Conservation (phyloP, 1,284 basidiomycete species). For the Tylopilus sp. region DNA sequence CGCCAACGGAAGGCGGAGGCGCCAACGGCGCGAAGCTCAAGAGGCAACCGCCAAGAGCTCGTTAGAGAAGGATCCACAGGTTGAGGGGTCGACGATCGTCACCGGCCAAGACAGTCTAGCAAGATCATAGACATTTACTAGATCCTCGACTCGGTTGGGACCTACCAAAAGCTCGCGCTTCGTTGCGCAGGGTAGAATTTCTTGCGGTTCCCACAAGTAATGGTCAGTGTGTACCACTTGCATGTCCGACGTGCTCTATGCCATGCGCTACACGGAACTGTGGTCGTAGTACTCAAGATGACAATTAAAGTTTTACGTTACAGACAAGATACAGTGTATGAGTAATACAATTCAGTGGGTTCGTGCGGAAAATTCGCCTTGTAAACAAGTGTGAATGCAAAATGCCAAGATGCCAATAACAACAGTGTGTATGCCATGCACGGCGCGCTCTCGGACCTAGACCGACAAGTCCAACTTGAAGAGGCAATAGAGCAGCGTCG, state of each 20-base stretch:
- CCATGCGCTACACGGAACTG: not conserved
- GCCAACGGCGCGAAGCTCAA: slow-evolving; percentile 24
- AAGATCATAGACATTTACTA: not conserved
- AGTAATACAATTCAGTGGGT: not conserved
- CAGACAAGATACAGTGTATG: not conserved
- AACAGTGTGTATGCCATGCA: not conserved
- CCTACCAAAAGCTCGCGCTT: too few species aligned
- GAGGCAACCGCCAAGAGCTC: not conserved
- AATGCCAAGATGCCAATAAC: not conserved
- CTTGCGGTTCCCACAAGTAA: too few species aligned
- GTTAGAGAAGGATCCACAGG: slow-evolving; percentile 8
- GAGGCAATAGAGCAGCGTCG: slow-evolving; percentile 52
- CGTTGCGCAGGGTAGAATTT: too few species aligned
- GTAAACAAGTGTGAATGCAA: not conserved
- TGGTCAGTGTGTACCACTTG: not conserved
- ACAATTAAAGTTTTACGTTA: not conserved
- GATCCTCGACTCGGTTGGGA: not conserved
- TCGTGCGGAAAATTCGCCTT: not conserved
- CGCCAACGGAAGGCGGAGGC: slow-evolving; percentile 38
- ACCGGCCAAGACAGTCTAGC: not conserved
- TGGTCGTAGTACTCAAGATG: not conserved
- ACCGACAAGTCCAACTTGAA: slow-evolving; percentile 30
- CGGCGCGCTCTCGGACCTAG: slow-evolving; percentile 1
- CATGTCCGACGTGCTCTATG: not conserved
- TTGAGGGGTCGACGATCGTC: not conserved